Base-by-base conservation (phyloP, 805 yeast genomes). In the Spathaspora boniae region DNA sequence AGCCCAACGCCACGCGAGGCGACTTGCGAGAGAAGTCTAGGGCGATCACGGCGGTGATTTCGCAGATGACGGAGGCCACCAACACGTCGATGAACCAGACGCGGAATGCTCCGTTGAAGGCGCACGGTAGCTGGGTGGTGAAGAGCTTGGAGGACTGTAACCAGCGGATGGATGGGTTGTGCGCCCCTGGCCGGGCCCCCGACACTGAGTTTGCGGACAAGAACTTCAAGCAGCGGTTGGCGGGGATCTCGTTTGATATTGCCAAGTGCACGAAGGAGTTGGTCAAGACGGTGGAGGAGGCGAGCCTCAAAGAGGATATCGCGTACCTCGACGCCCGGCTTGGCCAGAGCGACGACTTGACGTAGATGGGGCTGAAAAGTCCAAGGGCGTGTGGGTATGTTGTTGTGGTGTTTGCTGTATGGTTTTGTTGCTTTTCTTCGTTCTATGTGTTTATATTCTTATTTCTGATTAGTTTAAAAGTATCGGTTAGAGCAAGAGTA, bases 231-330 rank as follows among this genome's bases (percentile, higher is more conserved):
- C 97, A 91, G 60, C 76, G 97, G 51, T 75, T 91, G 45, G 98
- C 98, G 0, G 97, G 97, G 2, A 83, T 89, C 47, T 91, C 96
- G 19, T 91, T 88, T 64, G 98, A 91, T 57, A 86, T 91, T 62
- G 97, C 97, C 16, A 88, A 91, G 60, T 84, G 95, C 58, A 91
- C 97, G 4, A 91, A 89, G 58, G 98, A 91, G 59, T 72, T 91
- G 53, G 98, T 91, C 15, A 89, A 89, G 64, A 86, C 95, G 1
- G 96, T 91, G 4, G 97, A 91, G 56, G 97, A 89, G 55, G 95
- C 95, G 16, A 83, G 89, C 52, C 66, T 89, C 50, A 82, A 82
- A 51, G 89, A 83, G 46, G 96, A 88, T 50, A 84, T 89, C 49
- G 88, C 80, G 4, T 80, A 81, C 45, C 70, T 87, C 46, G 89